Conservation (phyloP, 352 stramenopile genomes). For the Phytophthora agathidicida region DNA sequence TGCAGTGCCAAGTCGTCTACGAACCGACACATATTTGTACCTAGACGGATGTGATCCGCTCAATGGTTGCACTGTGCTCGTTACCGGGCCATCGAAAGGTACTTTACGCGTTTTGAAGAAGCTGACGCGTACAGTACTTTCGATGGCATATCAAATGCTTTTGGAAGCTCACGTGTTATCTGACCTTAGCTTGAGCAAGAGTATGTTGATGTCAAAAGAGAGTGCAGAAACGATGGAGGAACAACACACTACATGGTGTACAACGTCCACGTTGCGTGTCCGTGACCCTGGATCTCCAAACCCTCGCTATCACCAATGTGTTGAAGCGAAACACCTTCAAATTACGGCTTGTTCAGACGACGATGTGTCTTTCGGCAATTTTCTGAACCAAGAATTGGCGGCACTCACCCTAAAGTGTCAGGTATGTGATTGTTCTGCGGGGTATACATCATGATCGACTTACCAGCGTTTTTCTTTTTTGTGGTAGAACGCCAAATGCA, state of each 20-base stretch:
- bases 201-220: constrained; percentile 28
- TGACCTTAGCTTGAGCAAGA: constrained; percentile 78
- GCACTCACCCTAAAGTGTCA: constrained; percentile 76
- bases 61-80: constrained; percentile 94
- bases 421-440: constrained; percentile 39
- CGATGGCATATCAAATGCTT: constrained; percentile 95
- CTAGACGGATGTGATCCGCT: constrained; percentile 95
- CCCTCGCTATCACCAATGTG: constrained; percentile 74
- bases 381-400: constrained; percentile 75
- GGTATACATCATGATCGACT: background rate
- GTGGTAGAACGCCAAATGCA: constrained; percentile 78
- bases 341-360: constrained; percentile 68
- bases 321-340: constrained; percentile 68
- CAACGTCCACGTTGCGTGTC: constrained; percentile 71
- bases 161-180: constrained; percentile 95
- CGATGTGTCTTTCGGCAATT: constrained; percentile 85
- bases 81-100: constrained; percentile 89
- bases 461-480: constrained; percentile 2
- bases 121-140: constrained; percentile 91
- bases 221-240: constrained; percentile 26
- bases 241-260: constrained; percentile 67
- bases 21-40: constrained; percentile 92
- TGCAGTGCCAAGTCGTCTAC: constrained; percentile 33
- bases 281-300: constrained; percentile 51
- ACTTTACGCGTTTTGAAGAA: constrained; percentile 94